phyloP scores from a whole-genome alignment of 1,139 yeast species.

The Lodderomyces pseudojiufengensis region DNA sequence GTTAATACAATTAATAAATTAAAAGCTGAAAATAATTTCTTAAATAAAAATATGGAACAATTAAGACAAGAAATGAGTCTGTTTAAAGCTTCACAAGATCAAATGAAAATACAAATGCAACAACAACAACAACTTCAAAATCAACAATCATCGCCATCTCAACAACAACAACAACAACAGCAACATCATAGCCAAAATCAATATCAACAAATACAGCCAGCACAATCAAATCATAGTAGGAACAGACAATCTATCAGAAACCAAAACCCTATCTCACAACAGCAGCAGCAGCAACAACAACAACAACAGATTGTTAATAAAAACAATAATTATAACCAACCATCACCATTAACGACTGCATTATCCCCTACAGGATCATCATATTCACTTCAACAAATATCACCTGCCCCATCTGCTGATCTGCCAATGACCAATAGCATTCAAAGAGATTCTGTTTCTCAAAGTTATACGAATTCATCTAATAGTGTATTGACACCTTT shows the following conservation, averaged over 20 bases:
- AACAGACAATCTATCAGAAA: background rate
- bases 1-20: slow-evolving; percentile 46
- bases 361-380: slow-evolving; percentile 32
- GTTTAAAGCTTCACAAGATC: slow-evolving; percentile 14
- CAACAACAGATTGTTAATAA: background rate
- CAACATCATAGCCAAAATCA: slow-evolving; percentile 3
- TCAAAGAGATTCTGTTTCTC: background rate
- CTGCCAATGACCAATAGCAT: slow-evolving; percentile 31
- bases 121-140: too few species aligned
- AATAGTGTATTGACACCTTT: slow-evolving; percentile 16
- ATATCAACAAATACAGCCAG: slow-evolving; percentile 4
- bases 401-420: slow-evolving; percentile 56
- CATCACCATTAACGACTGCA: slow-evolving; percentile 13
- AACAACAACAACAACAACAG: slow-evolving; percentile 7
- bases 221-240: background rate
- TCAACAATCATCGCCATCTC: background rate
- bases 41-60: slow-evolving; percentile 36
- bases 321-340: slow-evolving; percentile 6
- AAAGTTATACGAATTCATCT: background rate
- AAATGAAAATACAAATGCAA: slow-evolving; percentile 6
- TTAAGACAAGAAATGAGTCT: slow-evolving; percentile 24
- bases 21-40: slow-evolving; percentile 38
- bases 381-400: slow-evolving; percentile 44
- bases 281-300: background rate
- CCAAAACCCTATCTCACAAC: slow-evolving; percentile 5